A percentile compares a stretch with the other conserved stretches of the same genome.
These are phyloP conservation scores for Prosopis cineraria DNA, from an alignment of 306 rosid genomes.

Conservation along the genomic window DNA sequence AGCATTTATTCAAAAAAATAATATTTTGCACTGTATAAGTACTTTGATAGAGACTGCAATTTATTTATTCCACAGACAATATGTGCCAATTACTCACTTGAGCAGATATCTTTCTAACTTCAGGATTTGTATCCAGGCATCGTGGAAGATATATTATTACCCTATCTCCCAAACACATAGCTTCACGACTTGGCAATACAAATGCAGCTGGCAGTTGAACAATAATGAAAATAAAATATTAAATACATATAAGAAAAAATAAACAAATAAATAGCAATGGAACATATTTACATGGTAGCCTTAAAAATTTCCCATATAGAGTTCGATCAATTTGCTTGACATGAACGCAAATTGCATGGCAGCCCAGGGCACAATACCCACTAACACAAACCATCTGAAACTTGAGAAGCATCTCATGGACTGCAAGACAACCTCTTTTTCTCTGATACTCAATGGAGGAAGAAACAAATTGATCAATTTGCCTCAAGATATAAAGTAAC, in stretches of 20 bases:
- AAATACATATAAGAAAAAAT: conserved; percentile 8
- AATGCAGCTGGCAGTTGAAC: conserved; percentile 70
- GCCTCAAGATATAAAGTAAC: conserved; percentile 84
- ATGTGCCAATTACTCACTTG: conserved; percentile 54
- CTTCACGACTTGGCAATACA: conserved; percentile 91
- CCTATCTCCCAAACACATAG: conserved; percentile 93
- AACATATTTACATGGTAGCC: conserved; percentile 82
- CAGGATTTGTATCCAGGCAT: conserved; percentile 88
- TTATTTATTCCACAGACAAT: conserved; percentile 11
- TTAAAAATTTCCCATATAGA: conserved; percentile 73
- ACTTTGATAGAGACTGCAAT: conserved; percentile 24
- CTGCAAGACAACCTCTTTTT: conserved; percentile 94
- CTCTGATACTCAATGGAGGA: conserved; percentile 86
- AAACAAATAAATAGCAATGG: conserved; percentile 26
- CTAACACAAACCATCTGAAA: conserved; percentile 80
- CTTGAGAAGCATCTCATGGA: conserved; percentile 91
- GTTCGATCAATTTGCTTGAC: conserved; percentile 74
- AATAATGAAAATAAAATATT: not conserved
- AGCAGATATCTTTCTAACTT: conserved; percentile 92
- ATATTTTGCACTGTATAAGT: conserved; percentile 2
- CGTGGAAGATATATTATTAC: conserved; percentile 90
- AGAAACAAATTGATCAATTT: conserved; percentile 87
- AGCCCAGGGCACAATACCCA: conserved; percentile 84
- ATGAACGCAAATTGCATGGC: conserved; percentile 86
- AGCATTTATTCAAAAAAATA: conserved; percentile 2